A percentile compares a stretch with the other conserved stretches of the same genome.
phyloP scores from a whole-genome alignment of 768 basidiomycete genomes.

The Termitomyces sp. region DNA sequence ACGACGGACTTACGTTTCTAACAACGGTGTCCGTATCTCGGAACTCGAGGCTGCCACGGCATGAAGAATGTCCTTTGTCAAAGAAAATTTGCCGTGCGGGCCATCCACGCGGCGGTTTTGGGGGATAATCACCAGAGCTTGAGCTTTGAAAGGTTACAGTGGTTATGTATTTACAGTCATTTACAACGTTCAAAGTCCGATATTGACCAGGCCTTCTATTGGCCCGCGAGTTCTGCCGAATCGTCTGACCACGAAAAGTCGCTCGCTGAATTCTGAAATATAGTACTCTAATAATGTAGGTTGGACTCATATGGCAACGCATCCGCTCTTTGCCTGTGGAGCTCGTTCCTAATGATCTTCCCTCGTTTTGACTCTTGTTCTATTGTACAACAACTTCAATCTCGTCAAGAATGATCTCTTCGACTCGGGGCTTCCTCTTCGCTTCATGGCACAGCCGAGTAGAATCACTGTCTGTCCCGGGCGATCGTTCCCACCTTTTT shows the following conservation, averaged over 20 bases:
- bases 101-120: not conserved
- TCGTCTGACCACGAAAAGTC: too few relatives aligned
- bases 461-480: constrained; percentile 11
- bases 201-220: too few relatives aligned
- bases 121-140: too few relatives aligned
- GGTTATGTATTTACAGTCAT: too few relatives aligned
- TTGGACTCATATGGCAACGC: too few relatives aligned
- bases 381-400: not conserved
- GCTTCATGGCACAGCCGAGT: constrained; percentile 29
- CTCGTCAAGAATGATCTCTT: constrained; percentile 1
- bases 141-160: too few relatives aligned
- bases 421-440: constrained; percentile 21
- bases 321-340: too few relatives aligned
- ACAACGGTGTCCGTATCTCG: not conserved
- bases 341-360: too few relatives aligned
- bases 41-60: not conserved
- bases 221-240: too few relatives aligned
- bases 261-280: too few relatives aligned
- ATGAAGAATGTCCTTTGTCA: not conserved
- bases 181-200: too few relatives aligned
- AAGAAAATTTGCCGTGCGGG: not conserved
- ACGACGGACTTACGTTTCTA: not conserved
- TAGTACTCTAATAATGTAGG: too few relatives aligned
- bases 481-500: constrained; percentile 15
- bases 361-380: not conserved